Base-by-base conservation (phyloP, 441 rosid genomes). In the Erodium moschatum region DNA sequence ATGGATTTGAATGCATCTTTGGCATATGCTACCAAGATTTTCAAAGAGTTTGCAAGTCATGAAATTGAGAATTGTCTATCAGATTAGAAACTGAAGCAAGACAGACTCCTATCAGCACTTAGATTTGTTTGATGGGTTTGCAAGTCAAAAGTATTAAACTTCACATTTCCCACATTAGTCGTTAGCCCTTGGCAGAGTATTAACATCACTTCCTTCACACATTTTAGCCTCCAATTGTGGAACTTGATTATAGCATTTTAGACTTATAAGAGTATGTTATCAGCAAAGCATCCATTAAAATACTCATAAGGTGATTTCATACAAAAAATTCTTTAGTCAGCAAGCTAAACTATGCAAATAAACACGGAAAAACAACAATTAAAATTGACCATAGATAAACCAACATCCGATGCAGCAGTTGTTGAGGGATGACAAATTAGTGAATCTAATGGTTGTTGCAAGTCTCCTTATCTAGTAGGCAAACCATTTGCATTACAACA, bases 191-290 rank as follows among this genome's bases (percentile, higher is more conserved):
- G 20, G 20, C 18, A 52, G 9, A 52, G 9, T 3, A 52, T 6
- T n/a, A 16, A 15, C 60, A 52, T 52, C 4, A 44, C 50, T 12
- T 44, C 50, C n/a, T 44, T 10, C n/a, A 12, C 50, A 44, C 50
- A 40, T 44, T 11, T 4, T 44, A 44, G 50, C 50, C 50, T 44
- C 50, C 50, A 44, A 44, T 3, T 11, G n/a, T 52, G 60, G 60
- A 52, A 52, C 60, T 52, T 52, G 19, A 52, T 50, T 42, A 50
- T 50, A 50, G 58, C 58, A 50, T 50, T 50, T n/a, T 19, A 50
- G 18, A n/a, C 18, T 48, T 11, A 50, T 5, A 15, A n/a, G 1
- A 15, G n/a, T 52, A 16, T 6, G 60, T 52, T 15, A 52, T 35
- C 6, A 52, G 20, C 60, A 52, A 15, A 52, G 20, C 60, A 52